A percentile compares a stretch with the other conserved stretches of the same genome.
Evolutionary conservation across 129 eudicot genomes (phyloP).

Genomic region (Kitagawia praeruptora): DNA sequence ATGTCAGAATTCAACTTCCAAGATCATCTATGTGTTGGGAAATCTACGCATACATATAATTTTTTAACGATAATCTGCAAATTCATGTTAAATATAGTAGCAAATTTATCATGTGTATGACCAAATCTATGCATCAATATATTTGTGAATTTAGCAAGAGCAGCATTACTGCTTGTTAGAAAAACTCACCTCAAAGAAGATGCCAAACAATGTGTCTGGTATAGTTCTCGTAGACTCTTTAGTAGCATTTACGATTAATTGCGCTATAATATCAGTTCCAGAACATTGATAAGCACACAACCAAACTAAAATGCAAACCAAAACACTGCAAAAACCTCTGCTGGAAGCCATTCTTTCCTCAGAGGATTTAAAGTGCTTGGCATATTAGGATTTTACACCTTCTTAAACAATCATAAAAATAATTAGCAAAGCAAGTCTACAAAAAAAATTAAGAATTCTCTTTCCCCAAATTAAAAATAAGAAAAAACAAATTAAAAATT

Average conservation of each 20-base stretch:
- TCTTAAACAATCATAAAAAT: background rate
- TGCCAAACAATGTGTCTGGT: conserved; percentile 69
- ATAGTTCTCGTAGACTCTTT: conserved; percentile 42
- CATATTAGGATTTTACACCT: conserved; percentile 8
- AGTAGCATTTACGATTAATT: conserved; percentile 53
- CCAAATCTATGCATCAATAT: background rate
- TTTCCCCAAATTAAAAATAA: no score
- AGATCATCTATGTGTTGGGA: background rate
- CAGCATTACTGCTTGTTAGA: background rate
- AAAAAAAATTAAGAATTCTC: no score
- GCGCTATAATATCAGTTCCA: conserved; percentile 29
- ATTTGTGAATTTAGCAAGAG: background rate
- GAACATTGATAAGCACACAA: conserved; percentile 29
- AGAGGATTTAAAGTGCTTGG: conserved; percentile 14
- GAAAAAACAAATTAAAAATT: no score
- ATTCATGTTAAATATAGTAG: background rate
- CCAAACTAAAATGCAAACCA: conserved; percentile 25
- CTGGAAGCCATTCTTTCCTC: conserved; percentile 39
- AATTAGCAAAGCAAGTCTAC: background rate
- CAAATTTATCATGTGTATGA: no score
- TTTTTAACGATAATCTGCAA: background rate
- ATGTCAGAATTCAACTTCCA: background rate
- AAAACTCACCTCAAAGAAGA: conserved; percentile 71
- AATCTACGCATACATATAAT: background rate
- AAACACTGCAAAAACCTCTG: conserved; percentile 12